Evolutionary conservation across 2,329 filamentous ascomycete genomes (phyloP), one percentile per base, ranked within the genome.

Genomic region (Beauveria asiatica): DNA sequence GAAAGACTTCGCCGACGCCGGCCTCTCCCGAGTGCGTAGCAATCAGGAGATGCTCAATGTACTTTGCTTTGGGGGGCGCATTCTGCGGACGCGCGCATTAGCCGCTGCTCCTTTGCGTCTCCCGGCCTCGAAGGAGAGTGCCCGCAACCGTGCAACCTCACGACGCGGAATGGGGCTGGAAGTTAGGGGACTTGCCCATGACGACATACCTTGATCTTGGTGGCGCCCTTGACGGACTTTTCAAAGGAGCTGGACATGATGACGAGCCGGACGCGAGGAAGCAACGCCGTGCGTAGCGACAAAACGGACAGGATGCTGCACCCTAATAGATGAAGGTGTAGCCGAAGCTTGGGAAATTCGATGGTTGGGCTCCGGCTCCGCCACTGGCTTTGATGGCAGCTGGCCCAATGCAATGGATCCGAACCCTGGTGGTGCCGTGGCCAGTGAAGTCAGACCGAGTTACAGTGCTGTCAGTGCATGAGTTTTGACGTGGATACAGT

Each of bases 151-250:
- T 33, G 44, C 21, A 37, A 37, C 33, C 33, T 37, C 33, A 37
- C 11, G 11, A 37, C 33, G 13, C 33, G 23, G n/a, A 11, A 44
- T 42, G 42, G 27, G 51, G 25, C 50, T 19, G 30, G 21, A 11
- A 45, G 30, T 42, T 42, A 44, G 41, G 50, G 37, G 61, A 55
- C 50, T 41, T 19, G 49, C 30, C 19, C 33, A 45, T 48, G 25
- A 21, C 55, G 39, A 27, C 41, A 55, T 59, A 92, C 92, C 85
- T 97, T 97, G 73, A 96, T 90, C 81, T 97, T 97, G 70, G 93
- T 97, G 69, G 90, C 93, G 77, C 93, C 94, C 81, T 97, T 97
- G 72, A 99, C 94, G 67, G 92, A 96, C 82, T 97, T 99, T 81
- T 99, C 94, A 73, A 97, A 97, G 62, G 90, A 93, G 79, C 86